Evolutionary conservation across 1,284 basidiomycete genomes (phyloP).

Genomic region (Malassezia globosa): DNA sequence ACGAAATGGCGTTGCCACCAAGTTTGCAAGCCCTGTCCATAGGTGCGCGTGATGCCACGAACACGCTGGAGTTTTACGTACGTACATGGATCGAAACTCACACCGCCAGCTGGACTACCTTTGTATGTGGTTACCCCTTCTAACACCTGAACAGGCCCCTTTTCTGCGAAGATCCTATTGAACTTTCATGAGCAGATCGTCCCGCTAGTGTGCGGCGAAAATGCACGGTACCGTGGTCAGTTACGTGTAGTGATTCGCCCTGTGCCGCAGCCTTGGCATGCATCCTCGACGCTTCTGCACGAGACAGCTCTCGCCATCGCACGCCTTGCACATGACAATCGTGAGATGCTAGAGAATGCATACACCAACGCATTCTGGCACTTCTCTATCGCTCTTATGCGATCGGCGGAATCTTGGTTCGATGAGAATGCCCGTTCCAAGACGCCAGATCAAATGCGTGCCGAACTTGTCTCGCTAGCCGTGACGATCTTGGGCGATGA

Average conservation of each 20-base stretch:
- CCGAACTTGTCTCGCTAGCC: constrained; percentile 57
- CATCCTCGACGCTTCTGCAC: constrained; percentile 58
- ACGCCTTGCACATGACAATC: constrained; percentile 50
- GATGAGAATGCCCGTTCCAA: constrained; percentile 63
- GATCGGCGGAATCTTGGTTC: constrained; percentile 63
- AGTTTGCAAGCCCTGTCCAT: constrained; percentile 63
- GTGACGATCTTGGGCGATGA: constrained; percentile 51
- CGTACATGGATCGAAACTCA: not conserved
- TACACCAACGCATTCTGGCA: constrained; percentile 29
- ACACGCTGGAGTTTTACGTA: constrained; percentile 70
- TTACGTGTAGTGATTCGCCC: constrained; percentile 67
- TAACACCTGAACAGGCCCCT: constrained; percentile 61
- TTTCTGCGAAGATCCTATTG: constrained; percentile 50
- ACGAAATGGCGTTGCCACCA: constrained; percentile 68
- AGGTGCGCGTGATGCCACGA: constrained; percentile 59
- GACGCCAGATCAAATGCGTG: constrained; percentile 63
- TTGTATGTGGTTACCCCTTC: constrained; percentile 1
- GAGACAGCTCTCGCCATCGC: constrained; percentile 67
- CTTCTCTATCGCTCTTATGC: constrained; percentile 57
- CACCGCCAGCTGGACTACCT: constrained; percentile 21
- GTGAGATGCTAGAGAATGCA: constrained; percentile 10
- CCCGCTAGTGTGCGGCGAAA: constrained; percentile 37
- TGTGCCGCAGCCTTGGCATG: constrained; percentile 60
- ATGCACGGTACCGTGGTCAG: constrained; percentile 56
- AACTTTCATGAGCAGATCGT: constrained; percentile 48